Evolutionary conservation across 2,329 filamentous ascomycete genomes (phyloP).

Genomic region (Elsinoe batatas): DNA sequence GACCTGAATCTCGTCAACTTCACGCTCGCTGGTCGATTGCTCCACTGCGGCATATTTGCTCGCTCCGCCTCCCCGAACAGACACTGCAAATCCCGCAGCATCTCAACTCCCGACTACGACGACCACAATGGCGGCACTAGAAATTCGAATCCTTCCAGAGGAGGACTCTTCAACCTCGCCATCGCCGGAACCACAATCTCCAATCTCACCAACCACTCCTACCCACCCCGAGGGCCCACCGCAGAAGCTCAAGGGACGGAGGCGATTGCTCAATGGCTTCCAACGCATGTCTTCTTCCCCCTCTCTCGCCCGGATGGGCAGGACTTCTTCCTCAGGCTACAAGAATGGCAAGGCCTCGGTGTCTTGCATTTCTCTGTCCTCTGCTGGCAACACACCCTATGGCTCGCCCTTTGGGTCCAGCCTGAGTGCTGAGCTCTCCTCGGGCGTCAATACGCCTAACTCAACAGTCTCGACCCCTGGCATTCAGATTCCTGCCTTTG

Average conservation of each 20-base stretch:
- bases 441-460: constrained; percentile 45
- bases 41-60: neutral
- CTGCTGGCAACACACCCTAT: constrained; percentile 38
- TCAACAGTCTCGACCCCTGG: constrained; percentile 40
- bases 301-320: constrained; percentile 54
- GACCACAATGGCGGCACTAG: neutral
- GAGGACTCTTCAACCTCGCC: neutral
- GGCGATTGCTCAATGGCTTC: constrained; percentile 61
- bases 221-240: constrained; percentile 14
- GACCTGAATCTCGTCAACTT: neutral
- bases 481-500: constrained; percentile 38
- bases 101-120: neutral
- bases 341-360: constrained; percentile 55
- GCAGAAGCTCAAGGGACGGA: constrained; percentile 56
- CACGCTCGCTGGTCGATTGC: neutral
- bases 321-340: constrained; percentile 57
- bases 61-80: neutral
- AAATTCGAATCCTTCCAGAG: constrained; percentile 3
- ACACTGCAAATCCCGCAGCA: neutral
- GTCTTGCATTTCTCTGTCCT: constrained; percentile 53
- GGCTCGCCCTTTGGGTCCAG: constrained; percentile 45
- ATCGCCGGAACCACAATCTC: neutral
- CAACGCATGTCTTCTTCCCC: constrained; percentile 76
- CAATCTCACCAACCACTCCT: neutral
- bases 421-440: constrained; percentile 47